Conservation (phyloP, 2,329 filamentous ascomycete species). For the Ophiosphaerella herpotricha region DNA sequence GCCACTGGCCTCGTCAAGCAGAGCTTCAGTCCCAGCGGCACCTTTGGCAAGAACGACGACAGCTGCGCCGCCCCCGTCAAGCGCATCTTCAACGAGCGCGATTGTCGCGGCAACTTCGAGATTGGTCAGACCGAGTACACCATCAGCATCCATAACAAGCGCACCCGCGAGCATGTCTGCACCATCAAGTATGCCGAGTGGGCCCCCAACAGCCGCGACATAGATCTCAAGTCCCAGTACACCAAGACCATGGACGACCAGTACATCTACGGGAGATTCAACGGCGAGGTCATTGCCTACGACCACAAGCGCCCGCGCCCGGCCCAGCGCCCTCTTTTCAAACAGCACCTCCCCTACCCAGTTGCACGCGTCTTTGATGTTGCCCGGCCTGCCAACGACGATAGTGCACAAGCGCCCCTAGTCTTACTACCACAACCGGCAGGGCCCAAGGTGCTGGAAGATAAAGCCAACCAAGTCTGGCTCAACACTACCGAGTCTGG, state of each 20-base stretch:
- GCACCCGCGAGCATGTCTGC: conserved; percentile 76
- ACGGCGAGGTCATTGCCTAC: conserved; percentile 82
- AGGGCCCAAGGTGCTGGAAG: conserved; percentile 58
- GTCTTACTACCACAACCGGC: conserved; percentile 85
- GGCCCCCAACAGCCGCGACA: conserved; percentile 89
- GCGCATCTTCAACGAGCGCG: conserved; percentile 62
- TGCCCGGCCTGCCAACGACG: conserved; percentile 71
- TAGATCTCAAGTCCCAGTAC: conserved; percentile 85
- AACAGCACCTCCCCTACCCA: conserved; percentile 71
- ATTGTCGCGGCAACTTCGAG: conserved; percentile 79
- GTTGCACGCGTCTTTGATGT: conserved; percentile 90
- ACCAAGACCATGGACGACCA: conserved; percentile 78
- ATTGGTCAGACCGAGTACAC: conserved; percentile 89
- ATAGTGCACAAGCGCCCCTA: conserved; percentile 72
- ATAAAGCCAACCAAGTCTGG: conserved; percentile 62
- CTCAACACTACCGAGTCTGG: conserved; percentile 85
- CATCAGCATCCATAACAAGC: conserved; percentile 77
- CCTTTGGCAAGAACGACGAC: conserved; percentile 66
- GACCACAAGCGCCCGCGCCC: conserved; percentile 62
- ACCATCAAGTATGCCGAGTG: conserved; percentile 94
- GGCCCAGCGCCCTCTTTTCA: conserved; percentile 37
- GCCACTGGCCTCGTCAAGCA: conserved; percentile 80
- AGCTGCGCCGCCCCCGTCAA: conserved; percentile 70
- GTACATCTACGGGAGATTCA: conserved; percentile 85
- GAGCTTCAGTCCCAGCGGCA: conserved; percentile 77